Conservation (phyloP, 2,329 filamentous ascomycete genomes). For the Aspergillus transmontanensis region DNA sequence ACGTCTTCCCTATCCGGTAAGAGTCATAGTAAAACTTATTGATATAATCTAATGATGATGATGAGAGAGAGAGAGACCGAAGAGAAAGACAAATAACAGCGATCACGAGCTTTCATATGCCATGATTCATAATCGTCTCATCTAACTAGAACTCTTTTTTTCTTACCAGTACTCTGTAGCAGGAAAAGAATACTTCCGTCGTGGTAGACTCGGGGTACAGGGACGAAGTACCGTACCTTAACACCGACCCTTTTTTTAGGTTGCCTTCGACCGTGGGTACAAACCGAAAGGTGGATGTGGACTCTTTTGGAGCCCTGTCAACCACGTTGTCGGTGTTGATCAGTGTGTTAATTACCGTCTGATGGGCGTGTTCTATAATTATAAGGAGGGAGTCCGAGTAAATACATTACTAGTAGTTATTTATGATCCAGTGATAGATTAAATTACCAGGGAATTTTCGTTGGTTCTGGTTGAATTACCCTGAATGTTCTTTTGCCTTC, state of each 20-base stretch:
- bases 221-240: slow-evolving; percentile 1
- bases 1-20: background rate
- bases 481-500: background rate
- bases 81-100: background rate
- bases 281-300: slow-evolving; percentile 15
- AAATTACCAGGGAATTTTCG: background rate
- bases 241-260: background rate
- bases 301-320: slow-evolving; percentile 24
- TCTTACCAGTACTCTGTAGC: too few species aligned
- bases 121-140: background rate
- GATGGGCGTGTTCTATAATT: background rate
- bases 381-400: background rate
- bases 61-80: background rate
- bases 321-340: slow-evolving; percentile 30
- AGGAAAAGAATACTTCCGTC: background rate
- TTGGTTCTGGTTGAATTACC: background rate
- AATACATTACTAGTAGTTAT: background rate
- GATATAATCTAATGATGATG: background rate
- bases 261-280: slow-evolving; percentile 13
- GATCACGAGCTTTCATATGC: background rate
- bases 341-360: slow-evolving; percentile 5
- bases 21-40: background rate
- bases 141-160: background rate
- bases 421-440: background rate
- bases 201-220: background rate